Evolutionary conservation across 306 rosid species (phyloP).

Genomic region (Fragaria nilgerrensis): DNA sequence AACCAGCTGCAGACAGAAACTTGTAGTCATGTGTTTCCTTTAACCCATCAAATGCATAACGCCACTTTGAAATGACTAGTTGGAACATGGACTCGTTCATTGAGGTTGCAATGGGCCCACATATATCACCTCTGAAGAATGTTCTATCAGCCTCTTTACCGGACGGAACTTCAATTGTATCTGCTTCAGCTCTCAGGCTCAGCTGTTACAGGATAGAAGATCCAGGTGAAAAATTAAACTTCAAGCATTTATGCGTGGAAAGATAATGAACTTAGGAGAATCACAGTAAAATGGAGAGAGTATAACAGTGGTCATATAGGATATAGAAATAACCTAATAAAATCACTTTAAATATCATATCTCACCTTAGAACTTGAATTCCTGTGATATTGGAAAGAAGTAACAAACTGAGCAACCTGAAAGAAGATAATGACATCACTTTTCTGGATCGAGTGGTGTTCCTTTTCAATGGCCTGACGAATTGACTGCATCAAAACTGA

Average conservation of each 20-base stretch:
- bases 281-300: not conserved
- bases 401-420: conserved; percentile 84
- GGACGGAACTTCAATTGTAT: conserved; percentile 28
- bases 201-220: conserved; percentile 40
- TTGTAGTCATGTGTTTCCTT: conserved; percentile 79
- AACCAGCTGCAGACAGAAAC: conserved; percentile 88
- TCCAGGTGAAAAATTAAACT: conserved; percentile 13
- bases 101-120: conserved; percentile 89
- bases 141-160: conserved; percentile 49
- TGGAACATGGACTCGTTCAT: conserved; percentile 91
- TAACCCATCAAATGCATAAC: conserved; percentile 69
- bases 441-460: conserved; percentile 69
- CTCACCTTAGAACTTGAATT: conserved; percentile 75
- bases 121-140: conserved; percentile 68
- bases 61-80: conserved; percentile 81
- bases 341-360: conserved; percentile 17
- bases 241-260: not conserved
- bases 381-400: conserved; percentile 79
- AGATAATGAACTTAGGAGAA: not conserved
- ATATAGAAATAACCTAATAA: conserved; percentile 1
- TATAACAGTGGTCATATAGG: not conserved
- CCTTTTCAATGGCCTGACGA: conserved; percentile 76
- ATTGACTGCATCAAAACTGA: conserved; percentile 83
- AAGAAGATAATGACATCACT: conserved; percentile 73
- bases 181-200: conserved; percentile 38